Conservation (phyloP, 768 basidiomycete genomes). For the Calocybe cyanea region DNA sequence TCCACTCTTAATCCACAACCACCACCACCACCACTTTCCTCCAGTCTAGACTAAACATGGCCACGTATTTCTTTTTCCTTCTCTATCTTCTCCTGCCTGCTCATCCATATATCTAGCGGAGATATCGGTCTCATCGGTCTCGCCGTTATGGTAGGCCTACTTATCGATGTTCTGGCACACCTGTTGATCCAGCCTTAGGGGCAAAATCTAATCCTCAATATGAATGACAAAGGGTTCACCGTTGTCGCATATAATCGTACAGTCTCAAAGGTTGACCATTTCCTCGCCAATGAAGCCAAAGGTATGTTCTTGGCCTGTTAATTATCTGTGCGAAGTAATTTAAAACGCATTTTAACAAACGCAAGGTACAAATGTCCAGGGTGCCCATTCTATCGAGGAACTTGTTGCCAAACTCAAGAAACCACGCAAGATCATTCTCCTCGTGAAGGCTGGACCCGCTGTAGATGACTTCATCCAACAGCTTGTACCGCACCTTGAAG, state of each 20-base stretch:
- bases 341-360: slow-evolving; percentile 7
- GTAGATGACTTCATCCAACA: slow-evolving; percentile 94
- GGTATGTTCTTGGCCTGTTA: slow-evolving; percentile 46
- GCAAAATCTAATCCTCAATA: slow-evolving; percentile 96
- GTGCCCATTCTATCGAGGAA: slow-evolving; percentile 92
- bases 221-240: slow-evolving; percentile 99
- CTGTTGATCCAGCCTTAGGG: slow-evolving; percentile 48
- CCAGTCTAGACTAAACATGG: slow-evolving; percentile 40
- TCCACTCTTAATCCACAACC: slow-evolving; percentile 30
- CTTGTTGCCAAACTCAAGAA: slow-evolving; percentile 88
- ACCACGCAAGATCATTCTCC: slow-evolving; percentile 95
- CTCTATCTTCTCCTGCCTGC: slow-evolving; percentile 8
- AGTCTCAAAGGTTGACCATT: slow-evolving; percentile 90
- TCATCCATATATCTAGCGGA: slow-evolving; percentile 51
- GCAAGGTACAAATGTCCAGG: slow-evolving; percentile 89
- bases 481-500: slow-evolving; percentile 84
- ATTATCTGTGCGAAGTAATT: slow-evolving; percentile 17
- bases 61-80: slow-evolving; percentile 23
- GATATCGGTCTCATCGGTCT: slow-evolving; percentile 98
- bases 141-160: slow-evolving; percentile 85
- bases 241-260: slow-evolving; percentile 98
- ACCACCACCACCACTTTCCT: slow-evolving; percentile 35
- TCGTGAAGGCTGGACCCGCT: slow-evolving; percentile 96
- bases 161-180: slow-evolving; percentile 16
- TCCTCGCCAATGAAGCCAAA: slow-evolving; percentile 97